Base-by-base conservation (phyloP, 164 flowering plant genomes). In the Euptelea pleiosperma region DNA sequence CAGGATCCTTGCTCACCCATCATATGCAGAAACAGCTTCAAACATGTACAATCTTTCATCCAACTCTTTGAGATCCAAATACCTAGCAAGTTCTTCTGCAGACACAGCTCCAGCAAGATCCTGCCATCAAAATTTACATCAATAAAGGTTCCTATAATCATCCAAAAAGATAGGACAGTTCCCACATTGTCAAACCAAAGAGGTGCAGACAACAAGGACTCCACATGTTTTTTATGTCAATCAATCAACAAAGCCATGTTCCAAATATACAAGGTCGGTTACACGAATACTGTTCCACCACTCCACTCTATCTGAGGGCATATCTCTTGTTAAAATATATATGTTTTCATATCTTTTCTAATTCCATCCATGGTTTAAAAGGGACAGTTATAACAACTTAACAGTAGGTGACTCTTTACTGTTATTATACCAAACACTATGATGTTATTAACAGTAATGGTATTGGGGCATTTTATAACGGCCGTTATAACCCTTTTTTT, bases 51-150 rank as follows among this genome's bases (percentile, higher is more conserved):
- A 75, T 65, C 94, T 79, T 75, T 89, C 96, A 60, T 92, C 96
- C 75, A 92, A 70, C 72, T 89, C 92, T 53, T 92, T 92, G 12
- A 89, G 89, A 71, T 89, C 98, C 47, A 92, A 75, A 71, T 92
- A 87, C 35, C 86, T 78, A 37, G 81, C 82, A n/a, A 92, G 71
- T 76, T 92, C 98, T 59, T 87, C 97, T 14, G 87, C 75, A 35
- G 96, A 71, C 30, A 77, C 82, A 50, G 97, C 90, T 33, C 83
- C 79, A 68, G 79, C 40, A 60, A 82, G 84, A 77, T 92, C 98
- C 98, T 92, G 84, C 53, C 26, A 73, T 56, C 12, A 46, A 57
- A 53, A 40, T 14, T 51, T 16, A 53, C 14, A 29, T 34, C 56
- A 64, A 14, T 21, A 36, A n/a, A 37, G 24, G n/a, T 25, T 57